Evolutionary conservation across 257 asterid species (phyloP), one percentile per base, ranked within the genome.

Genomic region (Misopates orontium): DNA sequence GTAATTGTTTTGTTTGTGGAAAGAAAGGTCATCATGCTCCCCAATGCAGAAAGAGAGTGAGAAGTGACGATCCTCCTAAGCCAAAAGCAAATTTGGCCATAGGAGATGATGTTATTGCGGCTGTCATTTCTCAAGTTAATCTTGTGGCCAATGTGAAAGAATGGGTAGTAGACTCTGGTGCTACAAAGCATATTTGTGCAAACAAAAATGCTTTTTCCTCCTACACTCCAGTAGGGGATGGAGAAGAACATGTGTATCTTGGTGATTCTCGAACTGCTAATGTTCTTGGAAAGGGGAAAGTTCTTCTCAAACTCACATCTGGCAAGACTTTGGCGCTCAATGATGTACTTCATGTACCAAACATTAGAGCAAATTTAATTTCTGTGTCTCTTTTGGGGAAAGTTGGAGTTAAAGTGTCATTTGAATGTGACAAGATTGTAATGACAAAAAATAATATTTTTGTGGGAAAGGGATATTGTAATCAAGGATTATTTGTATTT

Each of bases 81-180:
- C 60, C 60, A 23, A 21, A 54, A 20, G 32, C 60, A 10, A 21
- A 54, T 54, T 22, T 54, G 60, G 60, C 21, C 21, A 16, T 8
- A 22, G 60, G 60, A 54, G 60, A 54, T 54, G 39, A 54, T 54
- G 16, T 54, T 21, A 21, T 54, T 54, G 36, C 60, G 20, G 36
- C 17, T 32, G 28, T 54, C 24, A 31, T 54, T 31, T 22, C 28
- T 54, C 60, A 54, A 22, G 17, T 31, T 23, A 9, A 20, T 21
- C 36, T 54, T 10, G 60, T 54, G 40, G 39, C n/a, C 25, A 25
- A 56, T 14, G 45, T 25, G 49, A 19, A 60, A 23, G 36, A 56
- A 56, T 40, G 24, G 11, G 42, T 36, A 4, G 42, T 36, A 3
- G 42, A 36, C 42, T 36, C 42, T 36, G 8, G 42, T 36, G 42